Evolutionary conservation across 2,329 filamentous ascomycete genomes (phyloP).

Genomic region (Epichloe scottii): DNA sequence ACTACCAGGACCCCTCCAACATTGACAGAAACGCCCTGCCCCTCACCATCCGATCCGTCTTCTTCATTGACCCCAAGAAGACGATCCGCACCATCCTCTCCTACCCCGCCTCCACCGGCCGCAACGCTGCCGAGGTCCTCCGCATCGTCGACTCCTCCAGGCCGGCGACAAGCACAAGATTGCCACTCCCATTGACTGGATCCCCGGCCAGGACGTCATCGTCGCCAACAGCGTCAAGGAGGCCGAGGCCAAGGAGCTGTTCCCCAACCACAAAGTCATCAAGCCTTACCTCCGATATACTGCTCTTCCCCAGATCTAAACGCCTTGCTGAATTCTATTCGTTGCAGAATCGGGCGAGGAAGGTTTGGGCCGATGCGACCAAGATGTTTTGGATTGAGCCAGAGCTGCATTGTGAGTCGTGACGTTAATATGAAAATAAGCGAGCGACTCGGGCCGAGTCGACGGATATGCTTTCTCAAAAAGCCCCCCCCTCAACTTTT

Average conservation of each 20-base stretch:
- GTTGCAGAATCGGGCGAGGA: background rate
- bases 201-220: constrained; percentile 80
- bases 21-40: constrained; percentile 73
- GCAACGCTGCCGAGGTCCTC: constrained; percentile 68
- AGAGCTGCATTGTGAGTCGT: too few species aligned
- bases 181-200: constrained; percentile 85
- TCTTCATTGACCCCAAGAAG: constrained; percentile 89
- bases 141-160: constrained; percentile 71
- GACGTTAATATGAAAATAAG: too few species aligned
- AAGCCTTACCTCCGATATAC: constrained; percentile 69
- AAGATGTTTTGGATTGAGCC: background rate
- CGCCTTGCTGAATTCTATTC: background rate
- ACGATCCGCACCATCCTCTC: constrained; percentile 85
- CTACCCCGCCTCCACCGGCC: constrained; percentile 83
- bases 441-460: too few species aligned
- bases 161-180: constrained; percentile 78
- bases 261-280: constrained; percentile 60
- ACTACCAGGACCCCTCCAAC: constrained; percentile 71
- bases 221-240: constrained; percentile 74
- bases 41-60: constrained; percentile 90
- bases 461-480: too few species aligned
- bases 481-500: too few species aligned
- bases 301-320: constrained; percentile 42
- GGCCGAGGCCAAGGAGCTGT: constrained; percentile 76
- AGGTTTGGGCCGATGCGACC: background rate